Evolutionary conservation across 129 eudicot genomes (phyloP).

Genomic region (Glebionis coronaria): DNA sequence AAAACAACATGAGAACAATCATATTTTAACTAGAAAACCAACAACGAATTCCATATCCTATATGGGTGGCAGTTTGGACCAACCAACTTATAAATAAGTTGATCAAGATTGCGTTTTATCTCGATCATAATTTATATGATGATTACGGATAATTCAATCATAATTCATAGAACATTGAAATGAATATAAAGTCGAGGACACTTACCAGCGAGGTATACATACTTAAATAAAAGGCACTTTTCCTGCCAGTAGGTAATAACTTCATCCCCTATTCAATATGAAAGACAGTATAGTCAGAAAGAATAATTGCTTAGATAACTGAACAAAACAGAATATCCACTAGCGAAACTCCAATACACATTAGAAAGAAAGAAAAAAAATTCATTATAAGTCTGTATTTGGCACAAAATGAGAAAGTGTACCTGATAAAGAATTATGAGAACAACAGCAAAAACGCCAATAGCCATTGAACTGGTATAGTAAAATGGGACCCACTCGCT

Average conservation of each 20-base stretch:
- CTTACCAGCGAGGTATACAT: constrained; percentile 72
- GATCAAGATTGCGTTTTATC: background rate
- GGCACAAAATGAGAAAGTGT: constrained; percentile 8
- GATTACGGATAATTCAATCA: background rate
- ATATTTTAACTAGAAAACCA: background rate
- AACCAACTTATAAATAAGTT: background rate
- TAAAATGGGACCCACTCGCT: constrained; percentile 92
- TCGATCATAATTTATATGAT: background rate
- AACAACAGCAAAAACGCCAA: constrained; percentile 77
- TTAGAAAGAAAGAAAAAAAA: background rate
- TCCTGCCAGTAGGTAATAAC: constrained; percentile 89
- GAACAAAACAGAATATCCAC: background rate
- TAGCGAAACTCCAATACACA: background rate
- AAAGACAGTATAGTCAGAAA: constrained; percentile 10
- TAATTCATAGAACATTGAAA: too few species aligned
- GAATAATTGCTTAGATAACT: background rate
- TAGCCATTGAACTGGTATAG: constrained; percentile 90
- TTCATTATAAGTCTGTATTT: background rate
- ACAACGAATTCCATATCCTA: background rate
- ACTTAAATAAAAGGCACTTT: constrained; percentile 66
- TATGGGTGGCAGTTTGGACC: background rate
- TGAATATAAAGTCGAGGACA: background rate
- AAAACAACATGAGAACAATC: background rate
- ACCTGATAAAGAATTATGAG: constrained; percentile 93
- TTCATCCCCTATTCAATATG: constrained; percentile 73